Evolutionary conservation across 2,329 filamentous ascomycete genomes (phyloP).

Genomic region (Zymoseptoria pseudotritici): DNA sequence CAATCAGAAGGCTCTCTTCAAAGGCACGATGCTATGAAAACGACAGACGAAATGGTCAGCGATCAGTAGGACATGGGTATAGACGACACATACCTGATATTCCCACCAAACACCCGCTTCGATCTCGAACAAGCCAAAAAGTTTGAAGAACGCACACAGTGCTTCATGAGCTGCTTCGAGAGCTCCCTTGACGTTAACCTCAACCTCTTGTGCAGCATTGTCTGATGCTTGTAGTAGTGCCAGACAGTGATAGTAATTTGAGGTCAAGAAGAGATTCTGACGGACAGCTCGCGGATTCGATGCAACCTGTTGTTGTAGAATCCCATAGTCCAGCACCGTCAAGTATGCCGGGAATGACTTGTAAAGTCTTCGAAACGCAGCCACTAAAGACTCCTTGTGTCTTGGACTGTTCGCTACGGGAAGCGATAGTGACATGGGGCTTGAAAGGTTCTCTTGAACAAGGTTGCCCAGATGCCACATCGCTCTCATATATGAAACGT

Average conservation of each 20-base stretch:
- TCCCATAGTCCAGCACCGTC: conserved; percentile 58
- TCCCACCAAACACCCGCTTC: conserved; percentile 81
- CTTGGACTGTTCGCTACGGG: conserved; percentile 62
- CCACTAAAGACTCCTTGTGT: conserved; percentile 62
- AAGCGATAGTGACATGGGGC: conserved; percentile 63
- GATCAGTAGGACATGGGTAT: not conserved
- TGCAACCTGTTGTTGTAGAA: conserved; percentile 50
- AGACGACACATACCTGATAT: conserved; percentile 41
- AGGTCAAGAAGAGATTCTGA: conserved; percentile 71
- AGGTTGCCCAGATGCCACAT: conserved; percentile 75
- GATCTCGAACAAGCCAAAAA: conserved; percentile 59
- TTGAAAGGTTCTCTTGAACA: conserved; percentile 69
- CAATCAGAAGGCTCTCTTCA: conserved; percentile 51
- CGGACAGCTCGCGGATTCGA: conserved; percentile 60
- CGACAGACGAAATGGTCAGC: not conserved
- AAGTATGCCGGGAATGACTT: conserved; percentile 65
- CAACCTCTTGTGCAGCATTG: conserved; percentile 47
- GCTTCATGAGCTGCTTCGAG: conserved; percentile 71
- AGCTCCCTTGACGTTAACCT: conserved; percentile 57
- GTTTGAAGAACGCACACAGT: conserved; percentile 65
- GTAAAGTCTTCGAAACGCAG: conserved; percentile 63
- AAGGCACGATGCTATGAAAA: conserved; percentile 63
- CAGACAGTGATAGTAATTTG: conserved; percentile 74
- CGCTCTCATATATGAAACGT: conserved; percentile 56
- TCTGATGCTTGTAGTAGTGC: conserved; percentile 72